phyloP scores from a whole-genome alignment of 352 stramenopile genomes.

The Phytophthora pisi region DNA sequence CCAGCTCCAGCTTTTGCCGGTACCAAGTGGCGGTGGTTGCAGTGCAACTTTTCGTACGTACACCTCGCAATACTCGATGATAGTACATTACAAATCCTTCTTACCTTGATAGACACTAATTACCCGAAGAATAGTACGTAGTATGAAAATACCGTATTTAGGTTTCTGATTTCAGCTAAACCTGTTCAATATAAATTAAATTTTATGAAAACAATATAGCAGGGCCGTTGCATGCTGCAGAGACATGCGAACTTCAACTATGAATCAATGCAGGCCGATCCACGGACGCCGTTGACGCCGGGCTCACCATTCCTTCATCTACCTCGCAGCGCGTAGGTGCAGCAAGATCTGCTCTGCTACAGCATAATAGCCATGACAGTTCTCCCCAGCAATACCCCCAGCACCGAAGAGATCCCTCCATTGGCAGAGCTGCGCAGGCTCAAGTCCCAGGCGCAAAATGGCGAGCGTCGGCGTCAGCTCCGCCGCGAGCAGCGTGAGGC shows the following conservation, averaged over 20 bases:
- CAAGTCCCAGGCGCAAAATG: slow-evolving; percentile 22
- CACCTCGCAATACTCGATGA: slow-evolving; percentile 1
- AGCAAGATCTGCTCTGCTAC: not conserved
- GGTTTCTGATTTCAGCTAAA: not conserved
- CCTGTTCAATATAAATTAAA: too few relatives aligned
- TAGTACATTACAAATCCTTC: not conserved
- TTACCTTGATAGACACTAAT: not conserved
- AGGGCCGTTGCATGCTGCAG: slow-evolving; percentile 8
- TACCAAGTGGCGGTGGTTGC: slow-evolving; percentile 16
- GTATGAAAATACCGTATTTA: too few relatives aligned
- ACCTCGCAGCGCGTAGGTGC: not conserved
- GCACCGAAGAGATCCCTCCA: not conserved
- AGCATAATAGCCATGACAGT: slow-evolving; percentile 8
- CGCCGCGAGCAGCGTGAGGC: slow-evolving; percentile 11
- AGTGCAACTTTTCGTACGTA: slow-evolving; percentile 8
- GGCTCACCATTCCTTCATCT: slow-evolving; percentile 21
- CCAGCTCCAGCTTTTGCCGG: not conserved
- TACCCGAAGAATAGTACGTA: too few relatives aligned
- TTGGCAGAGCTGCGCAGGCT: slow-evolving; percentile 21
- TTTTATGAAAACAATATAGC: too few relatives aligned
- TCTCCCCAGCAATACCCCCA: not conserved
- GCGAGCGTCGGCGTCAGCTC: slow-evolving; percentile 24
- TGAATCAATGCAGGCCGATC: slow-evolving; percentile 22
- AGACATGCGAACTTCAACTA: slow-evolving; percentile 31
- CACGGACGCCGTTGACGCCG: too few relatives aligned